Base-by-base conservation (phyloP, 192 early-diverging fungal genomes). In the Rhizophagus sp. region DNA sequence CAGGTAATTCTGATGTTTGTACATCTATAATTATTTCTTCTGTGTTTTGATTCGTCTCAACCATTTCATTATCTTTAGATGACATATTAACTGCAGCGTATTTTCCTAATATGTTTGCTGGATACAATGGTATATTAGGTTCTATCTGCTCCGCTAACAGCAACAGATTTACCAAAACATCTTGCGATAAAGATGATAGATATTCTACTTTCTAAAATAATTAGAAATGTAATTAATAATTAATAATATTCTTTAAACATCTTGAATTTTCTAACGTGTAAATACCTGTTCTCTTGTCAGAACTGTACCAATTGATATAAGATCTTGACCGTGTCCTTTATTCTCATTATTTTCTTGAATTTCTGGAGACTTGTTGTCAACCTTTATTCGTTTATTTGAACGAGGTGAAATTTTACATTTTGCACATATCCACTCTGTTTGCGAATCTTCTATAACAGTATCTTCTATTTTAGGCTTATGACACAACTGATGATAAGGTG, bases 401-500 rank as follows among this genome's bases (percentile, higher is more conserved):
- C 57, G 76, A 22, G 22, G 17, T 3, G 15, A 57, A 12, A 67
- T 67, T 62, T 73, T 69, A 73, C 82, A 83, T 44, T 80, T 62
- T 17, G 30, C 19, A 34, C 82, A 83, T 50, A 70, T 81, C 82
- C 82, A 83, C 34, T 65, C 70, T 22, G 79, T 68, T 22, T 79
- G 79, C 11, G 65, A 61, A 63, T 74, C 71, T 34, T 73, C 67
- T 9, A 74, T 34, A 7, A 73, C 76, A 15, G 30, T 49, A 67
- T 79, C 78, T n/a, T 83, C 82, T 41, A 83, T 80, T 11, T 19
- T 62, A 15, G 82, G 82, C 22, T 50, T 76, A 57, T 83, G 82
- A 68, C 82, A 83, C 70, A 68, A 73, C 47, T 83, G 82, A 75
- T 83, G 82, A 76, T 71, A 83, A 27, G 82, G 82, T 25, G 71